These are phyloP conservation scores for Lachnellula suecica DNA, from an alignment of 2,329 filamentous ascomycete genomes.

Conservation along the genomic window DNA sequence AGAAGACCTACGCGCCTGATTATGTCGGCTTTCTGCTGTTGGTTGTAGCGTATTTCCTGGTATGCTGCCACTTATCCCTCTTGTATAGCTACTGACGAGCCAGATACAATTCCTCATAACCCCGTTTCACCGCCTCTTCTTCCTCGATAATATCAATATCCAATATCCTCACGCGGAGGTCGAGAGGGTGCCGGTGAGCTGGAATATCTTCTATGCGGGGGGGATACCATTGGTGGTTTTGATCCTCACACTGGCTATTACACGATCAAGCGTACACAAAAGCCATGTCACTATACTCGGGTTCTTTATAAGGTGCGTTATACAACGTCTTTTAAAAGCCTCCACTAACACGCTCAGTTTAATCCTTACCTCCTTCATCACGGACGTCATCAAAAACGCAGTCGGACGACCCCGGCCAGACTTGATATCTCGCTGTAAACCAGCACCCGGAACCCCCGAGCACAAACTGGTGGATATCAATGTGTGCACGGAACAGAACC, in stretches of 20 bases:
- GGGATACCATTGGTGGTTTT: slow-evolving; percentile 69
- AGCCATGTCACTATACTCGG: slow-evolving; percentile 83
- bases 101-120: slow-evolving; percentile 69
- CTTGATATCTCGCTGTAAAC: slow-evolving; percentile 83
- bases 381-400: slow-evolving; percentile 84
- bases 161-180: slow-evolving; percentile 82
- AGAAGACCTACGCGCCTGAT: slow-evolving; percentile 85
- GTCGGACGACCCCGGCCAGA: slow-evolving; percentile 76
- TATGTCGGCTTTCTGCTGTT: slow-evolving; percentile 77
- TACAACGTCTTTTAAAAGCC: not conserved
- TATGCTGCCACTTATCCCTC: slow-evolving; percentile 33
- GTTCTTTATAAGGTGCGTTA: slow-evolving; percentile 61
- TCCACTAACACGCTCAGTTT: slow-evolving; percentile 38
- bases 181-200: slow-evolving; percentile 80
- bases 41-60: slow-evolving; percentile 64
- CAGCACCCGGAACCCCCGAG: slow-evolving; percentile 48
- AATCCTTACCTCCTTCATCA: slow-evolving; percentile 77
- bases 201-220: slow-evolving; percentile 63
- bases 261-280: slow-evolving; percentile 70
- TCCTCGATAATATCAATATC: slow-evolving; percentile 78
- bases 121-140: slow-evolving; percentile 95
- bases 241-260: slow-evolving; percentile 60
- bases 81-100: not conserved
- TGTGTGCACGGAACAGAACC: slow-evolving; percentile 70
- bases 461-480: slow-evolving; percentile 59